A percentile compares a stretch with the other conserved stretches of the same genome.
Conservation (phyloP, 1,139 yeast genomes). For the Geotrichum fermentans region DNA sequence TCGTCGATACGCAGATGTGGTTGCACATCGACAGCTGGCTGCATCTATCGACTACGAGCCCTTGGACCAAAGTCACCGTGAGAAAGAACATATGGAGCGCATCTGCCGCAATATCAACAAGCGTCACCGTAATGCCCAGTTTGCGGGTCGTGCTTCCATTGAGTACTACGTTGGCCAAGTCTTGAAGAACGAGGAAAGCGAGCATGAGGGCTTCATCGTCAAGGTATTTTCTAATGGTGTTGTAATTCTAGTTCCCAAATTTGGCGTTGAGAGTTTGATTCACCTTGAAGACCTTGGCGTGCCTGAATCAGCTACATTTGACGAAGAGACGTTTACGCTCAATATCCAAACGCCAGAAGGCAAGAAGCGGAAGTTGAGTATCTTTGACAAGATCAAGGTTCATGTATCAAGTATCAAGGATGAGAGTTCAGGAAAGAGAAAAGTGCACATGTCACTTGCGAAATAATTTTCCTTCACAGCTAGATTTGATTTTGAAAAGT, state of each 20-base stretch:
- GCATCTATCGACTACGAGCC: slow-evolving; percentile 95
- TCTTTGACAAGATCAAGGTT: slow-evolving; percentile 82
- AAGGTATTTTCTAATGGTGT: slow-evolving; percentile 93
- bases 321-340: slow-evolving; percentile 73
- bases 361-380: slow-evolving; percentile 47
- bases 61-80: slow-evolving; percentile 75
- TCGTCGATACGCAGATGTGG: slow-evolving; percentile 95
- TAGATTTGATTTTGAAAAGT: background rate
- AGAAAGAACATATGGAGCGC: slow-evolving; percentile 82
- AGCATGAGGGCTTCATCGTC: slow-evolving; percentile 86
- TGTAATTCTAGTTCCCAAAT: slow-evolving; percentile 92
- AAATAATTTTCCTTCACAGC: background rate
- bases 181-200: slow-evolving; percentile 51
- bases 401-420: slow-evolving; percentile 78
- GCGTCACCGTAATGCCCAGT: slow-evolving; percentile 96
- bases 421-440: slow-evolving; percentile 87
- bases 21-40: slow-evolving; percentile 94
- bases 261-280: slow-evolving; percentile 92
- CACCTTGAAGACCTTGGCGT: slow-evolving; percentile 69
- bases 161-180: slow-evolving; percentile 98
- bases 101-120: slow-evolving; percentile 85
- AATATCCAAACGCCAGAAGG: slow-evolving; percentile 49
- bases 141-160: slow-evolving; percentile 96
- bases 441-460: slow-evolving; percentile 59
- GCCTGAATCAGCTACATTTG: slow-evolving; percentile 62